Conservation (phyloP, 768 basidiomycete species). For the Lactifluus hygrophoroides region DNA sequence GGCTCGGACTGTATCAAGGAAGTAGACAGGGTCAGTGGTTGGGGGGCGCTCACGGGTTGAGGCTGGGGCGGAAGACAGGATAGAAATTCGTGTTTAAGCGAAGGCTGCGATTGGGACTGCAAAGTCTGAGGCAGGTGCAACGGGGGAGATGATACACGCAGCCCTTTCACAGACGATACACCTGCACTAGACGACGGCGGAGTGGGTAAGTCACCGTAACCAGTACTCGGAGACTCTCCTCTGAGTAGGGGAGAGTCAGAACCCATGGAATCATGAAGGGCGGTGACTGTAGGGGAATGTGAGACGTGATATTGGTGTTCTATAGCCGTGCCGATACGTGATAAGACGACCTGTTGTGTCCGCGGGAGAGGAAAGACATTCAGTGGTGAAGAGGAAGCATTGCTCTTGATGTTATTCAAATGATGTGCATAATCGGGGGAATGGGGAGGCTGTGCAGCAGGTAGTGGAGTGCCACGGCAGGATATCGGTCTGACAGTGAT, state of each 20-base stretch:
- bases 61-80: slow-evolving; percentile 1
- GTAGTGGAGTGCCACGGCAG: neutral
- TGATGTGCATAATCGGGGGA: slow-evolving; percentile 5
- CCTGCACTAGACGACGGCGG: slow-evolving; percentile 20
- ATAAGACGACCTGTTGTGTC: slow-evolving; percentile 4
- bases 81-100: neutral
- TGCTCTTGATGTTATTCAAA: neutral
- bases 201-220: slow-evolving; percentile 12
- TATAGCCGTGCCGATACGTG: neutral
- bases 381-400: slow-evolving; percentile 1
- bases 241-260: neutral
- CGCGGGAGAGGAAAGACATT: neutral
- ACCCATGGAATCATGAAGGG: neutral
- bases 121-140: slow-evolving; percentile 2
- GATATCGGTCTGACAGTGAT: slow-evolving; percentile 3
- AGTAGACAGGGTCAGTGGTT: neutral
- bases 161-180: slow-evolving; percentile 1
- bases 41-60: neutral
- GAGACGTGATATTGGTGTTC: slow-evolving; percentile 7
- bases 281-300: neutral
- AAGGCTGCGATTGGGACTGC: slow-evolving; percentile 1
- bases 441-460: neutral
- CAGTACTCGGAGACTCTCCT: slow-evolving; percentile 1
- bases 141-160: slow-evolving; percentile 10
- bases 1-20: neutral